A percentile compares a stretch with the other conserved stretches of the same genome.
phyloP scores from a whole-genome alignment of 75 land plant species.

The Picea glauca region DNA sequence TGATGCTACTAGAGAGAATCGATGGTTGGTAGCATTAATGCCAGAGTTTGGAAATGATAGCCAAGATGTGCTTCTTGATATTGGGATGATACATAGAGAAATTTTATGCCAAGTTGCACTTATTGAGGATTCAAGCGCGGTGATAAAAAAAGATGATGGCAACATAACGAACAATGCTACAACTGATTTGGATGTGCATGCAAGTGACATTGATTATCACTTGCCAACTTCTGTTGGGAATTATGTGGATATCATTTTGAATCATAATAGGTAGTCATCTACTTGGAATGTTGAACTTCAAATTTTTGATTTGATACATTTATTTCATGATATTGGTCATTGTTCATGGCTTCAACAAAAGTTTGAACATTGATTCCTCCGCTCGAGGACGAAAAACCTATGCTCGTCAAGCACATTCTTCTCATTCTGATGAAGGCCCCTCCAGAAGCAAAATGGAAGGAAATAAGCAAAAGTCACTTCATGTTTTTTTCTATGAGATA shows the following conservation, averaged over 20 bases:
- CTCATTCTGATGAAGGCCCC: constrained; percentile 35
- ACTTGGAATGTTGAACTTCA: constrained; percentile 72
- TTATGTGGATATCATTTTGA: constrained; percentile 64
- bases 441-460: constrained; percentile 28
- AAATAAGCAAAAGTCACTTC: constrained; percentile 68
- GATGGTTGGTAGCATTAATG: constrained; percentile 82
- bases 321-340: constrained; percentile 69
- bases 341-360: constrained; percentile 39
- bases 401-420: constrained; percentile 19
- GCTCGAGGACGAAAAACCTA: constrained; percentile 21
- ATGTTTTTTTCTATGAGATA: constrained; percentile 80
- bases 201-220: constrained; percentile 47
- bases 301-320: constrained; percentile 58
- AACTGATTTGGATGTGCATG: constrained; percentile 12
- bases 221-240: constrained; percentile 46
- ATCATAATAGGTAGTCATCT: constrained; percentile 43
- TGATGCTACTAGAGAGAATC: constrained; percentile 56
- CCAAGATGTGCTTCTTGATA: constrained; percentile 70
- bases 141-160: constrained; percentile 36
- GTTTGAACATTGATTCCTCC: constrained; percentile 31
- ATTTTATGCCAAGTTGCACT: constrained; percentile 82
- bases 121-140: constrained; percentile 68
- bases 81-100: constrained; percentile 77
- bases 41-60: constrained; percentile 75
- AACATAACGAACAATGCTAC: constrained; percentile 6